Conservation (phyloP, 768 basidiomycete species). For the Boletus reticuloceps region DNA sequence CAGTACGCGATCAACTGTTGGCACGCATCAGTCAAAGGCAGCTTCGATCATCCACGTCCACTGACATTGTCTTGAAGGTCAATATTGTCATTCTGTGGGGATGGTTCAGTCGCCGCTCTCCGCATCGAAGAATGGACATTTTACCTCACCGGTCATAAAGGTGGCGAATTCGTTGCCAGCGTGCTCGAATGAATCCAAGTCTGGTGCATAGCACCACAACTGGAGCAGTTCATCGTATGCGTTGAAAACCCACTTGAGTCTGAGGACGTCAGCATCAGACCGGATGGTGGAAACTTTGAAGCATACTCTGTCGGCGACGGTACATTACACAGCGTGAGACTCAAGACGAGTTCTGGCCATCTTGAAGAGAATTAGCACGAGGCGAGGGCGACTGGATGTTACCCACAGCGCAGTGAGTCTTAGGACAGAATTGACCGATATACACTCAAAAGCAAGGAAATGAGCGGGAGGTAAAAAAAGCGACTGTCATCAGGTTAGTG, state of each 20-base stretch:
- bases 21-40: constrained; percentile 8
- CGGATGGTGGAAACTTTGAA: background rate
- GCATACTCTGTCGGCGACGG: constrained; percentile 67
- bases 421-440: constrained; percentile 55
- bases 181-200: constrained; percentile 66
- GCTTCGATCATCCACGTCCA: constrained; percentile 1
- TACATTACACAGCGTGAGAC: constrained; percentile 66
- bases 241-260: constrained; percentile 56
- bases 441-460: constrained; percentile 64
- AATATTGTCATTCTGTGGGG: constrained; percentile 30
- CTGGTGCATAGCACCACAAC: constrained; percentile 62
- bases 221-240: constrained; percentile 64
- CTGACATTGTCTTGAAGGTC: constrained; percentile 67
- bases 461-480: constrained; percentile 68
- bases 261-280: constrained; percentile 24
- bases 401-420: constrained; percentile 67
- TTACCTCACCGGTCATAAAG: constrained; percentile 56
- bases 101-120: background rate
- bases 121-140: constrained; percentile 18
- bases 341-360: constrained; percentile 70
- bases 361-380: constrained; percentile 34
- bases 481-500: constrained; percentile 35
- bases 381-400: background rate
- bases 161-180: constrained; percentile 57
- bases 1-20: constrained; percentile 64